Evolutionary conservation across 2,329 filamentous ascomycete species (phyloP), one percentile per base, ranked within the genome.

Genomic region (Aspergillus transmontanensis): DNA sequence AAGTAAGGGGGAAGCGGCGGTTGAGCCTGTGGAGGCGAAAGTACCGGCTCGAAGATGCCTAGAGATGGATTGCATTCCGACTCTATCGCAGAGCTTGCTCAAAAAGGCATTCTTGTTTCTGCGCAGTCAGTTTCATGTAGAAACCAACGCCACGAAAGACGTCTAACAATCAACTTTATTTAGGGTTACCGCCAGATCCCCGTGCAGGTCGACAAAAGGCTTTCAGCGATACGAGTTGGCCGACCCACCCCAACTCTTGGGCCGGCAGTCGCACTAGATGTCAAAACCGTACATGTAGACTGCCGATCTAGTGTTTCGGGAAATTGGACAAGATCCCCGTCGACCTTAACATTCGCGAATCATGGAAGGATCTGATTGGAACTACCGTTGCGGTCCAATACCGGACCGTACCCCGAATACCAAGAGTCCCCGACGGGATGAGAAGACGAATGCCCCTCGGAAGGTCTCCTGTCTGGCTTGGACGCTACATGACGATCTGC

Each of bases 281-380:
- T 54, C 32, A 54, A 36, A 36, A 54, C 28, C 51, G 32, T 36
- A 34, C 51, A 36, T 36, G 51, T n/a, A 14, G 30, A 54, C 28
- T 54, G 51, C 51, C 51, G 51, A 54, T 54, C 51, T 54, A 54
- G 30, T 54, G 51, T 36, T 54, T 54, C 51, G 51, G 51, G 51
- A 54, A 36, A 54, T 54, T 54, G 51, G 51, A 36, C n/a, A 36
- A 19, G 51, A 54, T 54, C 30, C 51, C 51, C 51, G 51, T 54
- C 51, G 30, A 36, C 32, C 30, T n/a, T 54, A 23, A 16, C n/a
- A 54, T 23, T 19, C 51, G 30, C 51, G 30, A 54, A 54, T 54
- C 51, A 34, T 23, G 9, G 51, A 14, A 54, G 11, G 10, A 21
- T 54, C 51, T 36, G 19, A 54, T 32, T 54, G 16, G 28, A 23